phyloP scores from a whole-genome alignment of 495 filamentous ascomycete genomes.

The Podospora appendiculata region DNA sequence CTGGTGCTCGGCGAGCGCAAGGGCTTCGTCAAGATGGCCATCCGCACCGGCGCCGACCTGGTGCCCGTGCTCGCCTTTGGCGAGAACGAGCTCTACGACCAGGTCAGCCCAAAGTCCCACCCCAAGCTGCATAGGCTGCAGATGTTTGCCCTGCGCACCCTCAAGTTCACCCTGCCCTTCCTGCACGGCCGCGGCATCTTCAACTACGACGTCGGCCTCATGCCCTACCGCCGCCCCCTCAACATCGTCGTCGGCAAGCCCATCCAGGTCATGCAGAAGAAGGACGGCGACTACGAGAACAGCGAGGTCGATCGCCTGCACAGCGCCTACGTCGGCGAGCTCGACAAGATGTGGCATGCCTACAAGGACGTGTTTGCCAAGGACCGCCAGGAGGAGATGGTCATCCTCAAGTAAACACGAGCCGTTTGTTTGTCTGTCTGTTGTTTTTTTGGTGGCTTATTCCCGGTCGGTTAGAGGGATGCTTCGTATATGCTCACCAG shows the following conservation, averaged over 20 bases:
- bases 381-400: conserved; percentile 63
- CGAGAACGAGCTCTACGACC: conserved; percentile 94
- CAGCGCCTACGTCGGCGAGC: conserved; percentile 65
- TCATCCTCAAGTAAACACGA: conserved; percentile 56
- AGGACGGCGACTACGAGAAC: conserved; percentile 45
- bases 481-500: too few species aligned
- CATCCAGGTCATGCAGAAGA: conserved; percentile 49
- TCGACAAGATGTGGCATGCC: conserved; percentile 74
- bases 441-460: too few species aligned
- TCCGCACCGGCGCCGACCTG: conserved; percentile 81
- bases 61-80: conserved; percentile 90
- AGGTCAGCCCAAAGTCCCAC: conserved; percentile 61
- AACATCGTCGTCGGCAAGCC: conserved; percentile 84
- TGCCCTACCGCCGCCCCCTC: conserved; percentile 83
- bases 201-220: conserved; percentile 92
- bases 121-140: conserved; percentile 70
- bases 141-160: conserved; percentile 66
- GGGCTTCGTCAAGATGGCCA: conserved; percentile 88
- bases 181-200: conserved; percentile 89
- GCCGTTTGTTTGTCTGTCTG: too few species aligned
- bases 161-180: conserved; percentile 91
- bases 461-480: too few species aligned
- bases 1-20: conserved; percentile 77
- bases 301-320: conserved; percentile 77
- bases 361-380: conserved; percentile 82